Percentiles rank a stretch among this genome's conserved stretches.
phyloP scores from a whole-genome alignment of 306 rosid genomes.

The Luffa aegyptiaca region DNA sequence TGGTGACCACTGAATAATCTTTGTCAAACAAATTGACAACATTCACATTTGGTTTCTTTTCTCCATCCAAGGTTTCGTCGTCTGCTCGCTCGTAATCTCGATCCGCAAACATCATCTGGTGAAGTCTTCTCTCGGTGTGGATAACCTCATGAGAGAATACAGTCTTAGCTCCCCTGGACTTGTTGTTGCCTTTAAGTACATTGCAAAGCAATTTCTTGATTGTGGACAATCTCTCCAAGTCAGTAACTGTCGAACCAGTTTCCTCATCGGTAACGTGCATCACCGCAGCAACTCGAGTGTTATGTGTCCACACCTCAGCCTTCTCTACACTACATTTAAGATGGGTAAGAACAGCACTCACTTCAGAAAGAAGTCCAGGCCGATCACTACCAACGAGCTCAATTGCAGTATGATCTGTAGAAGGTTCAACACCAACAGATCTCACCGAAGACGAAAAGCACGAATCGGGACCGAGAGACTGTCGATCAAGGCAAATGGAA shows the following conservation, averaged over 20 bases:
- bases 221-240: slow-evolving; percentile 50
- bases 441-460: slow-evolving; percentile 53
- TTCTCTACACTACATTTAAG: slow-evolving; percentile 75
- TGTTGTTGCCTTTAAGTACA: slow-evolving; percentile 82
- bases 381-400: slow-evolving; percentile 86
- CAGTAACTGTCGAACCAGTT: slow-evolving; percentile 46
- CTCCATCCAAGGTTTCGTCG: slow-evolving; percentile 38
- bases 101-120: slow-evolving; percentile 96
- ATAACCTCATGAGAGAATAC: slow-evolving; percentile 58
- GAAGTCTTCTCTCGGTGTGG: slow-evolving; percentile 85
- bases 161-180: slow-evolving; percentile 56
- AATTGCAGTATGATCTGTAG: slow-evolving; percentile 53
- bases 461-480: slow-evolving; percentile 89
- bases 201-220: slow-evolving; percentile 65
- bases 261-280: slow-evolving; percentile 68
- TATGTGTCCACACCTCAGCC: slow-evolving; percentile 95
- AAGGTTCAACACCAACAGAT: slow-evolving; percentile 63
- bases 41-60: slow-evolving; percentile 69
- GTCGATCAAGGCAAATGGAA: neutral
- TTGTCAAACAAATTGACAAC: slow-evolving; percentile 79
- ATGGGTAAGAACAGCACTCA: slow-evolving; percentile 69
- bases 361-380: slow-evolving; percentile 85
- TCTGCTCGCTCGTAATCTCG: slow-evolving; percentile 64
- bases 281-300: slow-evolving; percentile 66
- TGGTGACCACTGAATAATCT: slow-evolving; percentile 78